Evolutionary conservation across 2,329 filamentous ascomycete species (phyloP), one percentile per base, ranked within the genome.

Genomic region (Exophiala phaeomuriformis): DNA sequence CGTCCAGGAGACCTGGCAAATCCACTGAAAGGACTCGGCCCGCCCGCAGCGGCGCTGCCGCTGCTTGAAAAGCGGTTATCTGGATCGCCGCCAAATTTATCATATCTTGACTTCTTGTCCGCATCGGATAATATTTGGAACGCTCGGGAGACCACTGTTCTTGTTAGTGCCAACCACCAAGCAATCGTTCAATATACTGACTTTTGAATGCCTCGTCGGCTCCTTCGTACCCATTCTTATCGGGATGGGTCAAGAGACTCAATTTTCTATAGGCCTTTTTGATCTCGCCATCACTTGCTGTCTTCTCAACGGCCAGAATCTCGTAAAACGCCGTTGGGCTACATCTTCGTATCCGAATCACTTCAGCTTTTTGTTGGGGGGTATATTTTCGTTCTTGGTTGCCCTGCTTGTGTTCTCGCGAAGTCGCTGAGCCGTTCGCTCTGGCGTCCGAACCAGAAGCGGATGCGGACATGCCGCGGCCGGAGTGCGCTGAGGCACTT

Each of bases 211-310:
- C 93, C 75, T 98, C 93, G 69, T 96, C 93, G 51, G 93, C 91
- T 56, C 94, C 83, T 36, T 91, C 85, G 69, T 96, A 90, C 47
- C 90, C 90, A 77, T 98, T 98, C 77, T 98, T 98, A 77, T 98
- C 93, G 59, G 93, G 93, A 76, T 98, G 93, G 55, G 93, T 98
- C 66, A 97, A 78, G 65, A 98, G 75, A 68, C 87, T 93, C 68
- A 94, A 79, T 74, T 95, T 97, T 66, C 91, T 82, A 73, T 98
- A 98, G 4, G 93, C 91, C 76, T 97, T 97, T 72, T 97, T 98
- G 68, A 98, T 90, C 66, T 97, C 91, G 58, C 77, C 71, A 63
- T 97, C 91, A 46, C 82, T 82, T 47, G 75, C 72, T 58, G 85
- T 83, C 59, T 77, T 76, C 63, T 85, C 80, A 46, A 96, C 72